Evolutionary conservation across 768 basidiomycete species (phyloP).

Genomic region (Peribolospora baueri): DNA sequence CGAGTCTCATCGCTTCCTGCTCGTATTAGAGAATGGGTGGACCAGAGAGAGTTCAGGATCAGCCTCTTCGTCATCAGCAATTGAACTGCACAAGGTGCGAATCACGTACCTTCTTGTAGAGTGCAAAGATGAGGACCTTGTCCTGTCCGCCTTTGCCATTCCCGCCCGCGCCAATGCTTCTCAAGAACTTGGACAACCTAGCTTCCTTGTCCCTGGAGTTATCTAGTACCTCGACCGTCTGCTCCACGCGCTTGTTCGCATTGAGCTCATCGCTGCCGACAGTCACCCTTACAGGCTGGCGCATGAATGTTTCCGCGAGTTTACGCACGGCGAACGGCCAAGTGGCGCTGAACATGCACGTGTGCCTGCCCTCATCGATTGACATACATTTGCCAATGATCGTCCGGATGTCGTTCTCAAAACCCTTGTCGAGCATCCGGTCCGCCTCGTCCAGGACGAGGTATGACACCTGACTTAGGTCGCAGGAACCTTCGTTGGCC

Average conservation of each 20-base stretch:
- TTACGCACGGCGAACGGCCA: conserved; percentile 89
- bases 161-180: conserved; percentile 28
- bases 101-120: conserved; percentile 61
- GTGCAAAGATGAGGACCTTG: conserved; percentile 57
- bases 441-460: conserved; percentile 94
- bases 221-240: conserved; percentile 21
- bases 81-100: not conserved
- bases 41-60: too few relatives aligned
- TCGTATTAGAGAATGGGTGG: too few relatives aligned
- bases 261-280: conserved; percentile 87
- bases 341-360: conserved; percentile 51
- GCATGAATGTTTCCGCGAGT: conserved; percentile 67
- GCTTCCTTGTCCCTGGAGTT: conserved; percentile 12
- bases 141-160: conserved; percentile 7
- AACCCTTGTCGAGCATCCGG: conserved; percentile 92
- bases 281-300: conserved; percentile 62
- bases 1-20: conserved; percentile 54
- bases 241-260: conserved; percentile 82
- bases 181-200: conserved; percentile 9
- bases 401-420: conserved; percentile 84
- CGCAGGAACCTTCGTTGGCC: conserved; percentile 61
- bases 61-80: too few relatives aligned
- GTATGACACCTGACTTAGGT: conserved; percentile 64
- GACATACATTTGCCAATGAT: conserved; percentile 56
- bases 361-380: conserved; percentile 6